Conservation (phyloP, 129 eudicot species). For the Kitagawia praeruptora region DNA sequence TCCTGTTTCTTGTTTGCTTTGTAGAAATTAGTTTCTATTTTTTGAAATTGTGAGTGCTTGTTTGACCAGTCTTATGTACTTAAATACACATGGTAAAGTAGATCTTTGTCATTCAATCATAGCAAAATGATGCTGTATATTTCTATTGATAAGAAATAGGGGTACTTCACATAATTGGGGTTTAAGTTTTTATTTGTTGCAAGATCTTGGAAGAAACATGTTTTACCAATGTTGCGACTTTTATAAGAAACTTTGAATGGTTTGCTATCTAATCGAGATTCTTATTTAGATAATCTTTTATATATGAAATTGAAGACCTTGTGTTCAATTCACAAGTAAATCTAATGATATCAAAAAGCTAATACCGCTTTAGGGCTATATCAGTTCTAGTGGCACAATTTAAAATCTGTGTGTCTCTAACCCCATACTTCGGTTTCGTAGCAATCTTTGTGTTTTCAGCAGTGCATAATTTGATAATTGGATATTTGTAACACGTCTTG, state of each 20-base stretch:
- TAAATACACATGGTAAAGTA: not conserved
- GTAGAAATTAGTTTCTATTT: not conserved
- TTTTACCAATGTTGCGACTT: not conserved
- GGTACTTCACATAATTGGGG: not conserved
- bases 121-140: not conserved
- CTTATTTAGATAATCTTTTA: not conserved
- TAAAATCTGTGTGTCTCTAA: not conserved
- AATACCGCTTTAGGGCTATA: not conserved
- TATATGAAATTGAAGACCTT: too few species aligned
- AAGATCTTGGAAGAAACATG: not conserved
- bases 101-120: not conserved
- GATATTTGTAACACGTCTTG: not conserved
- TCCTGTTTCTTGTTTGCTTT: not conserved
- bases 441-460: not conserved
- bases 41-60: not conserved
- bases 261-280: not conserved
- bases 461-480: not conserved
- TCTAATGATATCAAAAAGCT: not conserved
- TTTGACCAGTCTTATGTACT: not conserved
- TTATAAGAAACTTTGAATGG: not conserved
- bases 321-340: not conserved
- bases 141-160: not conserved
- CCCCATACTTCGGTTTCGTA: not conserved
- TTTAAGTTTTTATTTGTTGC: not conserved
- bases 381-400: not conserved